Conservation (phyloP, 306 rosid species). For the Vachellia pachyceras region DNA sequence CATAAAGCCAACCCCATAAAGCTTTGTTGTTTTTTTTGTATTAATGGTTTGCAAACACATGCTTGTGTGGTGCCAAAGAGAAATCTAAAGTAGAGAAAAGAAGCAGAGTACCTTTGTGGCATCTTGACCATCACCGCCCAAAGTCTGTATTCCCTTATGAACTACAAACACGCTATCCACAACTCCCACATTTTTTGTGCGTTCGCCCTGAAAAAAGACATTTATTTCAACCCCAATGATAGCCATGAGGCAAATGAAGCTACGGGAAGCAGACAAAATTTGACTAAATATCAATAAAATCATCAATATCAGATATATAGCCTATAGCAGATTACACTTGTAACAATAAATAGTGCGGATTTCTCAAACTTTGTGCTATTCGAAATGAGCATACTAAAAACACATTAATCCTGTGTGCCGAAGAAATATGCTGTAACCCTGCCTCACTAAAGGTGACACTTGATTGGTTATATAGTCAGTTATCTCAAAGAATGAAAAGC, state of each 20-base stretch:
- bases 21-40: not conserved
- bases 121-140: conserved; percentile 66
- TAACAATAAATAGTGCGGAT: not conserved
- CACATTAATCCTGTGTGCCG: no score
- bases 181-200: conserved; percentile 82
- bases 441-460: not conserved
- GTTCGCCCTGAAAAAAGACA: conserved; percentile 80
- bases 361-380: not conserved
- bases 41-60: not conserved
- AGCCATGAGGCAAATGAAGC: conserved; percentile 20
- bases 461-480: not conserved
- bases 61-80: not conserved
- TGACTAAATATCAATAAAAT: not conserved
- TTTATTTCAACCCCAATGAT: conserved; percentile 11
- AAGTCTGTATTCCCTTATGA: conserved; percentile 91
- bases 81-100: conserved; percentile 1
- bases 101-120: conserved; percentile 55
- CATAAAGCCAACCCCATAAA: no score
- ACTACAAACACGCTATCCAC: conserved; percentile 77
- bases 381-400: not conserved
- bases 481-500: not conserved
- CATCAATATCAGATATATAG: not conserved
- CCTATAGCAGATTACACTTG: not conserved
- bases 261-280: not conserved
- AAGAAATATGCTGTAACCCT: no score